phyloP scores from a whole-genome alignment of 345 rosid genomes.

The Lepidium africanum region DNA sequence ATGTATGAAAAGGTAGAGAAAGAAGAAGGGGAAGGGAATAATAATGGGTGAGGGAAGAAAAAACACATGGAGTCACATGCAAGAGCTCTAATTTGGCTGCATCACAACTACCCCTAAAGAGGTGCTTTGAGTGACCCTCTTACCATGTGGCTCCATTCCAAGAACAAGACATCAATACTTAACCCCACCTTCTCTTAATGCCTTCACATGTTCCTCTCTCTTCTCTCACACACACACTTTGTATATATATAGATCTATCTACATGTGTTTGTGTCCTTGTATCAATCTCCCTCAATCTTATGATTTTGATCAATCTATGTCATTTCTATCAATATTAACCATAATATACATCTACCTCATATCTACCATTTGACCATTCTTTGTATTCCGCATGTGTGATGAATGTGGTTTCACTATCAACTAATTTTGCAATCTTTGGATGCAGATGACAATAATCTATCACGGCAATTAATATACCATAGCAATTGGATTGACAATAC shows the following conservation, averaged over 20 bases:
- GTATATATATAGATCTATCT: background rate
- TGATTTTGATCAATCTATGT: constrained; percentile 12
- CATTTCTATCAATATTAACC: background rate
- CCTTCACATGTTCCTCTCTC: constrained; percentile 26
- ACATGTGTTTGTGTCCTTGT: constrained; percentile 16
- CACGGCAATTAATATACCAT: background rate
- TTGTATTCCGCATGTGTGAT: background rate
- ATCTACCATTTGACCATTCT: background rate
- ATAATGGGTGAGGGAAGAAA: constrained; percentile 22
- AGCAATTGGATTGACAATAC: background rate
- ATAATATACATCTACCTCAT: background rate
- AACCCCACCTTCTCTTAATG: constrained; percentile 35
- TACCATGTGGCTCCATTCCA: constrained; percentile 32
- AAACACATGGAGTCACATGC: constrained; percentile 38
- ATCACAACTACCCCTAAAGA: constrained; percentile 30
- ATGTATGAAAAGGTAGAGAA: background rate
- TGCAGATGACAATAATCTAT: background rate
- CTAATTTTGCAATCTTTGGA: background rate
- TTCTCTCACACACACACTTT: background rate
- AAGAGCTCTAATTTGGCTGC: constrained; percentile 31
- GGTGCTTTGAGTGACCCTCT: constrained; percentile 27
- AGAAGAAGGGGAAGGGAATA: background rate
- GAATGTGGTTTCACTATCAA: background rate
- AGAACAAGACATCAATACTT: constrained; percentile 30
- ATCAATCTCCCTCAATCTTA: background rate